These are phyloP conservation scores for Fraxinus albicans DNA, from an alignment of 305 asterid genomes.

Conservation along the genomic window DNA sequence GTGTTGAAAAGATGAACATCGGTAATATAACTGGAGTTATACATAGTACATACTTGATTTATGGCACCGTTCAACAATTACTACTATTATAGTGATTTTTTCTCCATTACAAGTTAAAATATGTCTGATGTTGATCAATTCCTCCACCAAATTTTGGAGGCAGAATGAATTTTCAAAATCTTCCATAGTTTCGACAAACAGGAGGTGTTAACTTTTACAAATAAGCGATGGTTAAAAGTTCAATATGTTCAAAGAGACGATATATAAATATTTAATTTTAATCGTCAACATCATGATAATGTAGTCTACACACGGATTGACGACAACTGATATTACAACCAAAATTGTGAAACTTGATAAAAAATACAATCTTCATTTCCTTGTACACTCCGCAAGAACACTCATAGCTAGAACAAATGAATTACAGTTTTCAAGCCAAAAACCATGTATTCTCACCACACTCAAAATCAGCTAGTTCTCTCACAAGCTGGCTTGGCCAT, in stretches of 20 bases:
- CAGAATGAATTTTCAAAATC: neutral
- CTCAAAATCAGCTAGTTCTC: neutral
- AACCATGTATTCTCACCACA: neutral
- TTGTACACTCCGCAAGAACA: neutral
- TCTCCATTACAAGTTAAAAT: neutral
- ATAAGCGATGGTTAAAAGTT: neutral
- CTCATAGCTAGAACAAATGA: neutral
- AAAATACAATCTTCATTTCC: neutral
- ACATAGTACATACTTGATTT: neutral
- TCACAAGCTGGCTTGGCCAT: neutral
- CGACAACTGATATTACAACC: neutral
- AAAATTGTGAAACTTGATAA: neutral
- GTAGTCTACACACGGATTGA: neutral
- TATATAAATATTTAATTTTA: neutral
- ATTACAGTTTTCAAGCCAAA: neutral
- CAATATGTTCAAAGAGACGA: neutral
- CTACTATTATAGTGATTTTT: neutral
- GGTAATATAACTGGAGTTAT: neutral
- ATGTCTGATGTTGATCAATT: neutral
- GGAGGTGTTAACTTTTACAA: neutral
- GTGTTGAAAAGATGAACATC: neutral
- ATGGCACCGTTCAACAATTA: neutral
- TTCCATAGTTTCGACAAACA: neutral
- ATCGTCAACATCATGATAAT: neutral
- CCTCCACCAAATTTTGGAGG: neutral